A percentile compares a stretch with the other conserved stretches of the same genome.
Evolutionary conservation across 2,329 filamentous ascomycete genomes (phyloP).

Genomic region (Aspergillus aculeatinus): DNA sequence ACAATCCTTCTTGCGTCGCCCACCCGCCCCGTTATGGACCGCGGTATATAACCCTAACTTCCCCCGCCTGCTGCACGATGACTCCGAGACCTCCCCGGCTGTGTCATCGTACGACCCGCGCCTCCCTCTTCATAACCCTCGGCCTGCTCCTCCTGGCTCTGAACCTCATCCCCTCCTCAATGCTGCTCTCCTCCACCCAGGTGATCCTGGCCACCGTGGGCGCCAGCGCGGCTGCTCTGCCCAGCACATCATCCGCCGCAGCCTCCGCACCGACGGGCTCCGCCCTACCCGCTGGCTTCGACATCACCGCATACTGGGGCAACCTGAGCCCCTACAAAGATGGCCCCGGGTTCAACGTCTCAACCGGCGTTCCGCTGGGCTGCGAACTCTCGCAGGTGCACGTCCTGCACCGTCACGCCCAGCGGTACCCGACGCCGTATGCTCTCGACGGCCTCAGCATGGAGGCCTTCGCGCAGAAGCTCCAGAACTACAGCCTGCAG

Average conservation of each 20-base stretch:
- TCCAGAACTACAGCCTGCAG: constrained; percentile 46
- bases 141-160: not conserved
- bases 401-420: constrained; percentile 55
- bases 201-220: not conserved
- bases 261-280: constrained; percentile 23
- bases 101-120: not conserved
- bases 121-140: not conserved
- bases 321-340: constrained; percentile 34
- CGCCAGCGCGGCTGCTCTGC: not conserved
- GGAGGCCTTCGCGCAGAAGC: constrained; percentile 50
- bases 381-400: constrained; percentile 58
- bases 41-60: not conserved
- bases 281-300: constrained; percentile 29
- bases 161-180: not conserved
- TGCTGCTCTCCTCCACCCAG: not conserved
- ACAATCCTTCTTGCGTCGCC: not conserved
- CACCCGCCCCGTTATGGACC: not conserved
- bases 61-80: not conserved
- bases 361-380: constrained; percentile 52
- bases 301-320: constrained; percentile 32
- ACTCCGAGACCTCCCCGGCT: not conserved
- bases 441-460: constrained; percentile 53
- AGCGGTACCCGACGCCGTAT: constrained; percentile 51
- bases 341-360: constrained; percentile 24
- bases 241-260: not conserved